phyloP scores from a whole-genome alignment of 176 grass and related monocot genomes.

The Triticum urartu region DNA sequence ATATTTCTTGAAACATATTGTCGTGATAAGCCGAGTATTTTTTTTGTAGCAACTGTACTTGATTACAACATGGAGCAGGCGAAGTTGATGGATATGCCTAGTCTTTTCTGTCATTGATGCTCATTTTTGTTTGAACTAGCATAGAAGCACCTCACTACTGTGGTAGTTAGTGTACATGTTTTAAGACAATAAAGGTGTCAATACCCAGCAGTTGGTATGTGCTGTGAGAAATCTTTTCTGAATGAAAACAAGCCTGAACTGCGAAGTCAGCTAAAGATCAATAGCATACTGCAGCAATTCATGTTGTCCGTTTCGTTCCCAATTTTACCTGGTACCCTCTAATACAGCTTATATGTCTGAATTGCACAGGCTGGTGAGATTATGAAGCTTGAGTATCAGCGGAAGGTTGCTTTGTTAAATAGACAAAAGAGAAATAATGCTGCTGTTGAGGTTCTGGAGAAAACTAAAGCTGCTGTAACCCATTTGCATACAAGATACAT shows the following conservation, averaged over 20 bases:
- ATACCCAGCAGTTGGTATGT: neutral
- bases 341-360: slow-evolving; percentile 14
- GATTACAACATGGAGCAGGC: neutral
- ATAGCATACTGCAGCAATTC: slow-evolving; percentile 13
- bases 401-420: slow-evolving; percentile 91
- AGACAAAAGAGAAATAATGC: slow-evolving; percentile 88
- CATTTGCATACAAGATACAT: slow-evolving; percentile 94
- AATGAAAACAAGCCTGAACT: neutral
- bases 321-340: slow-evolving; percentile 15
- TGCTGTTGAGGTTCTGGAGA: slow-evolving; percentile 73
- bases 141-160: neutral
- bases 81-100: neutral
- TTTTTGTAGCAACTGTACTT: neutral
- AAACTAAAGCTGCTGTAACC: slow-evolving; percentile 95
- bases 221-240: neutral
- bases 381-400: slow-evolving; percentile 98
- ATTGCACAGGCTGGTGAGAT: slow-evolving; percentile 78
- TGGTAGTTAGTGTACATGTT: neutral
- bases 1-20: neutral
- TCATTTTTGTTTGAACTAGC: neutral
- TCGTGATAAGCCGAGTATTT: neutral
- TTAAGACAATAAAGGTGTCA: neutral
- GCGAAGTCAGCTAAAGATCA: neutral
- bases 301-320: neutral
- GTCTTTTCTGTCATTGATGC: neutral